Evolutionary conservation across 495 filamentous ascomycete genomes (phyloP), one percentile per base, ranked within the genome.

Genomic region (Aspergillus panamensis): DNA sequence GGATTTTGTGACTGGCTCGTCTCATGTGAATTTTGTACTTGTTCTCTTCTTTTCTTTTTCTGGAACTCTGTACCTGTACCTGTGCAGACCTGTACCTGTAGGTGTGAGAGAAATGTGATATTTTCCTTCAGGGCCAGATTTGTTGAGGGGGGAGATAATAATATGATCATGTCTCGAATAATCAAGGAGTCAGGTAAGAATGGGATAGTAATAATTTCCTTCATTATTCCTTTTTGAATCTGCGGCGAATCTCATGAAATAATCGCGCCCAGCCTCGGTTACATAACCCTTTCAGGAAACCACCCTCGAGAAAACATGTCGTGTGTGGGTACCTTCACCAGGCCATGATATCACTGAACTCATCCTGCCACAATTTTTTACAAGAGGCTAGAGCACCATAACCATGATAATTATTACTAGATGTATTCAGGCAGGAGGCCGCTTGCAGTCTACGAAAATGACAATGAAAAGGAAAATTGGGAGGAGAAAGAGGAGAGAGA

Each of bases 251-350:
- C 42, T 45, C 17, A 21, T 20, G 10, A 17, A n/a, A 44, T 44
- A 8, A 45, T 45, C 9, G 16, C 9, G 16, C 42, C 16, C 19
- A 21, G 42, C 55, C 61, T 73, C 70, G 70, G 70, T 66, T 57
- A 33, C 69, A 49, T 63, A 53, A 52, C 70, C 63, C 33, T 43
- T 66, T 70, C 32, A 44, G 68, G 70, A n/a, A 67, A 64, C 35
- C 50, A 19, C 47, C 61, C 59, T 65, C 61, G 55, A 61, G 29
- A 16, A 33, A 45, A 54, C 39, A 54, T 44, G 42, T 45, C 19
- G n/a, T 45, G 17, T 8, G 17, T 9, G 19, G 4, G 21, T 40
- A 19, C 20, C 35, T 25, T 45, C 17, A 1, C n/a, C 16, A 16
- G 42, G 16, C 9, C 42, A 20, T 45, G 42, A 45, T 39, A 39